Conservation (phyloP, 2,329 filamentous ascomycete genomes). For the Xylariaceae sp. region DNA sequence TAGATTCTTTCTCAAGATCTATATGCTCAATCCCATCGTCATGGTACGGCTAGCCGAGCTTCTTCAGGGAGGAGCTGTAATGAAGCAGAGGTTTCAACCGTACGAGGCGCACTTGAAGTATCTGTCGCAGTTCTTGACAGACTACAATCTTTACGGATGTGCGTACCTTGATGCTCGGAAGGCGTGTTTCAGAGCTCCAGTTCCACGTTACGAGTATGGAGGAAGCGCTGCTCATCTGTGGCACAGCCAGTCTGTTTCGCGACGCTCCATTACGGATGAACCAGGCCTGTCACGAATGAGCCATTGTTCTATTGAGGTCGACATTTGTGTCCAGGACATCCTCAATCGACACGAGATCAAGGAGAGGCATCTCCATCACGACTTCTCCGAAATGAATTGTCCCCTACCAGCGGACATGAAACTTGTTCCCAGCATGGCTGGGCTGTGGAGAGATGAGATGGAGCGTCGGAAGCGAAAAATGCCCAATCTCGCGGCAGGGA, state of each 20-base stretch:
- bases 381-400: constrained; percentile 69
- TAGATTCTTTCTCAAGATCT: constrained; percentile 86
- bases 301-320: constrained; percentile 84
- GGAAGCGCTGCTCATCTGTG: constrained; percentile 62
- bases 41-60: constrained; percentile 87
- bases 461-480: constrained; percentile 69
- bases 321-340: constrained; percentile 84
- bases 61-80: constrained; percentile 78
- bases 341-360: constrained; percentile 72
- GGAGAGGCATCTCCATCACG: constrained; percentile 75
- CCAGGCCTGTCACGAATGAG: constrained; percentile 67
- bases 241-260: constrained; percentile 69
- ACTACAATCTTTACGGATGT: constrained; percentile 96
- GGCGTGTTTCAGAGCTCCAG: constrained; percentile 66
- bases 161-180: constrained; percentile 72
- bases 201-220: constrained; percentile 64
- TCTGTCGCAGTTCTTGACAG: constrained; percentile 93
- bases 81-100: constrained; percentile 80
- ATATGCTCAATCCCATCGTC: constrained; percentile 79
- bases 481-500: constrained; percentile 57
- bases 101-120: constrained; percentile 94
- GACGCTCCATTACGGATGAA: constrained; percentile 55
- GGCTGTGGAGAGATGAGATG: constrained; percentile 86
- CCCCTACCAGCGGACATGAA: constrained; percentile 66
- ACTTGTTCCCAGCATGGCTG: constrained; percentile 88